Base-by-base conservation (phyloP, 2,329 filamentous ascomycete genomes). In the Emergomyces pasteurianus region DNA sequence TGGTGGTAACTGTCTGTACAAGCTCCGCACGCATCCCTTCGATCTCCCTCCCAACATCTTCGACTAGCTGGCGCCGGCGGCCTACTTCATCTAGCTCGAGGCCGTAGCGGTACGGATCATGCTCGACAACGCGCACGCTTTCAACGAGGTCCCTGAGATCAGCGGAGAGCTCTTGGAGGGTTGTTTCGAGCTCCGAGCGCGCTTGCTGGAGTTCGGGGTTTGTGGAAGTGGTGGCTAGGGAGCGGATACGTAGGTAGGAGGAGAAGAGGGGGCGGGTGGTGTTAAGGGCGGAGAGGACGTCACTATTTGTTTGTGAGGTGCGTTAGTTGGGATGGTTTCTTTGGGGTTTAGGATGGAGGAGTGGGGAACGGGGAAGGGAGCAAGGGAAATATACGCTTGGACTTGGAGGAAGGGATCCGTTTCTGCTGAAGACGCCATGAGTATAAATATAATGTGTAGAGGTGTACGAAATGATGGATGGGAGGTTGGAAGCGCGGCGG, bases 241-340 rank as follows among this genome's bases (percentile, higher is more conserved):
- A 94, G 71, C 91, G 90, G 77, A 99, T 99, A 71, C 94, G 92
- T 50, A 96, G 83, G 79, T 96, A 99, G 18, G 92, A 96, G 65
- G 89, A 86, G 80, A 96, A 96, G 61, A 96, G 86, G 58, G 92
- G 87, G 10, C 92, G 87, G 59, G 90, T 88, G 16, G 84, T 85
- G 66, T 87, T 83, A 65, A 99, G 86, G 63, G 95, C 88, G 65
- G 86, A 79, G 66, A 95, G 86, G 67, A 97, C 90, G 77, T 99
- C 94, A 76, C 91, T 96, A 72, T 62, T 55, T 31, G 28, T 18
- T 55, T 21, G 56, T 31, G 40, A 26, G 36, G 14, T 21, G 10
- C 6, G 26, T 28, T 21, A 56, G 21, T n/a, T n/a, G n/a, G 2
- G 34, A 14, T 23, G 18, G 1, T 5, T 40, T 31, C 2, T 12